Evolutionary conservation across 768 basidiomycete species (phyloP), one percentile per base, ranked within the genome.

Genomic region (Pisolithus marmoratus): DNA sequence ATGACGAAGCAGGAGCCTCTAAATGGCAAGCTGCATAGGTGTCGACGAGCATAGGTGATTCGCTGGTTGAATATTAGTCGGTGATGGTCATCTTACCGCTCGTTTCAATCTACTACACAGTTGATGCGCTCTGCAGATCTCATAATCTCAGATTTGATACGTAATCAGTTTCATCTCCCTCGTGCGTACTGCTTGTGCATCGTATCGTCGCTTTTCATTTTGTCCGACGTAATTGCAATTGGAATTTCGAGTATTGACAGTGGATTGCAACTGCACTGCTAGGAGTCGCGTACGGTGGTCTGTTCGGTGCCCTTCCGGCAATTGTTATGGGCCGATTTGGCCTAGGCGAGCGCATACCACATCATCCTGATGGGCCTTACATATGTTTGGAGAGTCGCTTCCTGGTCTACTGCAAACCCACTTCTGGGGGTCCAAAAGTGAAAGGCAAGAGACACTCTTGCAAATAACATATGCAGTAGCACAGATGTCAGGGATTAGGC

Each of bases 261-360:
- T 94, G 91, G 89, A 44, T 57, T 27, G 67, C 66, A n/a, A 70
- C 63, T 26, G 58, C 64, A 20, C 45, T 66, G 34, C 55, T 74
- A 12, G 65, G 66, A 8, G 60, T 74, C 23, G 82, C 84, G 0
- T 87, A 93, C 58, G 91, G 91, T 4, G 76, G 80, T 46, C 63
- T 82, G 47, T 92, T 90, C 63, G 86, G 86, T 1, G 70, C 87
- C 41, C 76, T 79, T 60, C 88, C 90, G 0, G 82, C 85, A n/a
- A 74, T 94, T 24, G 75, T 81, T 48, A 76, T 94, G 22, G 93
- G 94, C 58, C 93, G 89, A 89, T 94, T 94, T 58, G 92, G 92
- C 6, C 73, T 94, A 60, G 73, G 88, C 88, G 59, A 62, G 87
- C 31, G 24, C 17, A 31, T n/a, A 14, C 0, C 24, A 4, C n/a